Evolutionary conservation across 495 filamentous ascomycete genomes (phyloP).

Genomic region (Talaromyces adpressus): DNA sequence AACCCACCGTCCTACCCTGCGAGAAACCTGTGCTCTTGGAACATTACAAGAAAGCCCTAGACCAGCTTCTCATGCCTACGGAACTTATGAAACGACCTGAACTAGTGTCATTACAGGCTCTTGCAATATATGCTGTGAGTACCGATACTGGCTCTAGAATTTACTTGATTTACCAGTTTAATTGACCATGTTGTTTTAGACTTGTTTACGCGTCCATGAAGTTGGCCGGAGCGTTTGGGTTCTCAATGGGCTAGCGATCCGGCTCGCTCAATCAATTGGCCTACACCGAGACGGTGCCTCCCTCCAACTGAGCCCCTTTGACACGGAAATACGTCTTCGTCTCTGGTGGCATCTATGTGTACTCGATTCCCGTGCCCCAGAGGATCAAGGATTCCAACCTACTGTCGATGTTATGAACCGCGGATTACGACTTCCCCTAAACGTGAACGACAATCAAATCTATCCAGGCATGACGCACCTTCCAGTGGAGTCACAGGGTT

Average conservation of each 20-base stretch:
- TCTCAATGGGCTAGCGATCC: conserved; percentile 25
- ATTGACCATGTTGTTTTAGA: conserved; percentile 4
- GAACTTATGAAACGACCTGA: conserved; percentile 26
- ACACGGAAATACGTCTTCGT: conserved; percentile 34
- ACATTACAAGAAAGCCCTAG: conserved; percentile 25
- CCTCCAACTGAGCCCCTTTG: conserved; percentile 21
- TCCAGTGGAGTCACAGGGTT: conserved; percentile 48
- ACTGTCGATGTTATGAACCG: conserved; percentile 52
- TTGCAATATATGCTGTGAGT: conserved; percentile 19
- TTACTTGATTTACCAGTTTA: conserved; percentile 12
- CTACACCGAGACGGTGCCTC: conserved; percentile 26
- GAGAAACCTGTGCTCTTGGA: conserved; percentile 20
- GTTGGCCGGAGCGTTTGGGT: conserved; percentile 25
- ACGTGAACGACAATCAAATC: conserved; percentile 69
- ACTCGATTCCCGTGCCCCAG: conserved; percentile 18
- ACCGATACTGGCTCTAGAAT: not conserved
- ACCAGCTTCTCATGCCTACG: conserved; percentile 28
- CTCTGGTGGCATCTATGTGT: conserved; percentile 36
- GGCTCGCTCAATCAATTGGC: conserved; percentile 25
- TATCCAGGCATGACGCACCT: conserved; percentile 49
- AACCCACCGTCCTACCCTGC: conserved; percentile 15
- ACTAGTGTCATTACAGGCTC: conserved; percentile 24
- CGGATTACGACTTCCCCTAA: conserved; percentile 60
- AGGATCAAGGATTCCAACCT: conserved; percentile 17
- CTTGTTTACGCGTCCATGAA: conserved; percentile 15